Evolutionary conservation across 495 filamentous ascomycete genomes (phyloP).

Genomic region (Cercophora sp.): DNA sequence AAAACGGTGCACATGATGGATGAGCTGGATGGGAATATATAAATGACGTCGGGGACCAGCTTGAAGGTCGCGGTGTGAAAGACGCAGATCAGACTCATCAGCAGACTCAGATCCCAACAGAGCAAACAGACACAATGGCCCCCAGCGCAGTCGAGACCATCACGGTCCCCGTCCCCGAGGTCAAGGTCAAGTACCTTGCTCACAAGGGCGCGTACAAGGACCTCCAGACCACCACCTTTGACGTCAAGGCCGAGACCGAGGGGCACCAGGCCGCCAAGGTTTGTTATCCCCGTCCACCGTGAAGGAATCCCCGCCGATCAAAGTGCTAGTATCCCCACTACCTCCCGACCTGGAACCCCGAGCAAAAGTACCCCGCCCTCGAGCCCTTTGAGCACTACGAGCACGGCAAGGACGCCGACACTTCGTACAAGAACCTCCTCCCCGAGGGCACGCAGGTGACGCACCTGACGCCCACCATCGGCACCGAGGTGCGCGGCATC

Average conservation of each 20-base stretch:
- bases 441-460: constrained; percentile 42
- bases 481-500: constrained; percentile 70
- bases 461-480: constrained; percentile 69
- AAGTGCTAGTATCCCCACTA: constrained; percentile 65
- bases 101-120: not conserved
- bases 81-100: no score
- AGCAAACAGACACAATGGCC: constrained; percentile 21
- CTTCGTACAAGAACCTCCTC: constrained; percentile 63
- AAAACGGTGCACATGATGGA: not conserved
- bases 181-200: constrained; percentile 30
- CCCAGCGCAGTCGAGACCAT: constrained; percentile 32
- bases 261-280: constrained; percentile 49
- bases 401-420: constrained; percentile 68
- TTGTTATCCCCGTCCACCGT: no score
- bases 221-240: constrained; percentile 49
- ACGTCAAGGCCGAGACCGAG: constrained; percentile 46
- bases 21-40: not conserved
- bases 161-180: constrained; percentile 28
- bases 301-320: no score
- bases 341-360: constrained; percentile 66
- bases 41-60: no score
- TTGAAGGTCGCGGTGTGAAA: no score
- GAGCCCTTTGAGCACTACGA: constrained; percentile 68
- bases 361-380: constrained; percentile 59
- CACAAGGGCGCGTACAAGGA: constrained; percentile 60